phyloP scores from a whole-genome alignment of 2,329 filamentous ascomycete genomes.

The Pseudogymnoascus sp. region DNA sequence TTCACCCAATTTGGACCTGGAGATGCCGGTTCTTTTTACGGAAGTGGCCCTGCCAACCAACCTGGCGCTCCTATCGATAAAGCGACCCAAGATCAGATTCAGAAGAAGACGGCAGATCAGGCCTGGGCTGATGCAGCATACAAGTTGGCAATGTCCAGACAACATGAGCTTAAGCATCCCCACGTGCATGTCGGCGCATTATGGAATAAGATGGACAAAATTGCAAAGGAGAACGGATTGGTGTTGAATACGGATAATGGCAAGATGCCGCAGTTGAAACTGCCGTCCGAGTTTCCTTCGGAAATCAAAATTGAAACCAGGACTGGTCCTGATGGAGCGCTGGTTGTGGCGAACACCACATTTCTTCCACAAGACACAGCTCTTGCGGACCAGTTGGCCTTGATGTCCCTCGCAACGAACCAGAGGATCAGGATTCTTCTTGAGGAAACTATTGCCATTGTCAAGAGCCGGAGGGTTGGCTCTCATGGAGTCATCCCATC shows the following conservation, averaged over 20 bases:
- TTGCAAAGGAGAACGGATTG: constrained; percentile 52
- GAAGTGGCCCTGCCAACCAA: constrained; percentile 60
- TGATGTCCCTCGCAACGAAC: constrained; percentile 76
- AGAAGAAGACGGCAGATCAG: constrained; percentile 57
- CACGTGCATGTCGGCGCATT: constrained; percentile 30
- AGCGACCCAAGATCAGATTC: constrained; percentile 54
- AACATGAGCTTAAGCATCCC: constrained; percentile 52
- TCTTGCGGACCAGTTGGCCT: constrained; percentile 72
- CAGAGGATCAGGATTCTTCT: constrained; percentile 69
- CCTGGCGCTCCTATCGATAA: constrained; percentile 40
- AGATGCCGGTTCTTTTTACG: constrained; percentile 52
- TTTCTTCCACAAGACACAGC: constrained; percentile 70
- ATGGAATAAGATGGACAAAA: constrained; percentile 44
- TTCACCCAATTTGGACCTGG: constrained; percentile 50
- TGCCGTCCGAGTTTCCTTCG: constrained; percentile 23
- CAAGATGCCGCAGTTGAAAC: constrained; percentile 35
- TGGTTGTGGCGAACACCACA: constrained; percentile 56
- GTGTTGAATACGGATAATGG: constrained; percentile 51
- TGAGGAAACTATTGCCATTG: constrained; percentile 67
- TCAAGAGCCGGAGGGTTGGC: constrained; percentile 64
- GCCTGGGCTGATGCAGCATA: constrained; percentile 60
- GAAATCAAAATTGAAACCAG: constrained; percentile 46
- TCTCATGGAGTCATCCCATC: constrained; percentile 73
- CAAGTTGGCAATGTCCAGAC: constrained; percentile 45
- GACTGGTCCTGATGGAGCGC: constrained; percentile 55